A percentile compares a stretch with the other conserved stretches of the same genome.
Evolutionary conservation across 179 eudicot genomes (phyloP).

Genomic region (Corrigiola litoralis): DNA sequence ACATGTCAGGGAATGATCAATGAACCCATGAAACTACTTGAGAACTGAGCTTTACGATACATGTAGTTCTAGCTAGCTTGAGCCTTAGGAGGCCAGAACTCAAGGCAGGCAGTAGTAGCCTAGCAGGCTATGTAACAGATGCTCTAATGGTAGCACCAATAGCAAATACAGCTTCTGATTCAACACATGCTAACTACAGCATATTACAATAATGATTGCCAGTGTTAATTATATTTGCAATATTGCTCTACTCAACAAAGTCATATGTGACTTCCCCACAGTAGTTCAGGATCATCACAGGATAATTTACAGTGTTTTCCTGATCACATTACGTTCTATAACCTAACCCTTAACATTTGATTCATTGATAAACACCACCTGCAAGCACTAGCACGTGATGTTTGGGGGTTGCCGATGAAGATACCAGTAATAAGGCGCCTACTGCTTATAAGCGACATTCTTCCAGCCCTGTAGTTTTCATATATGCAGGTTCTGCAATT

Average conservation of each 20-base stretch:
- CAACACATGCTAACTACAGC: constrained; percentile 14
- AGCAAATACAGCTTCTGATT: constrained; percentile 1
- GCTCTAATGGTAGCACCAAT: constrained; percentile 2
- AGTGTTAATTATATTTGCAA: constrained; percentile 14
- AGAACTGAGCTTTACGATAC: no score
- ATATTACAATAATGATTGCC: constrained; percentile 17
- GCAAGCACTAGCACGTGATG: no score
- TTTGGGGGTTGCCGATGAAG: constrained; percentile 5
- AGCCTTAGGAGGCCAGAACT: no score
- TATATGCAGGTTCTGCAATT: constrained; percentile 3
- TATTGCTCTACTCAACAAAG: constrained; percentile 5
- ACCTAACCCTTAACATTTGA: constrained; percentile 18
- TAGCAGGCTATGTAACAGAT: background rate
- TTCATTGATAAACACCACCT: no score
- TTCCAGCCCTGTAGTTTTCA: background rate
- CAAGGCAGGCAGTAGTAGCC: background rate
- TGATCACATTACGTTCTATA: constrained; percentile 17
- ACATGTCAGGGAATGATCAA: no score
- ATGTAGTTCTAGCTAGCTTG: no score
- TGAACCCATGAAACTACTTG: no score
- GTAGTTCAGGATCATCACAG: constrained; percentile 8
- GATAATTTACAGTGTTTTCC: constrained; percentile 23
- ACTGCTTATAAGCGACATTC: constrained; percentile 1
- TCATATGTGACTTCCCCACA: constrained; percentile 10
- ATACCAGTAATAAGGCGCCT: background rate